Evolutionary conservation across 2,329 filamentous ascomycete species (phyloP).

Genomic region (Ploettnerulaceae sp.): DNA sequence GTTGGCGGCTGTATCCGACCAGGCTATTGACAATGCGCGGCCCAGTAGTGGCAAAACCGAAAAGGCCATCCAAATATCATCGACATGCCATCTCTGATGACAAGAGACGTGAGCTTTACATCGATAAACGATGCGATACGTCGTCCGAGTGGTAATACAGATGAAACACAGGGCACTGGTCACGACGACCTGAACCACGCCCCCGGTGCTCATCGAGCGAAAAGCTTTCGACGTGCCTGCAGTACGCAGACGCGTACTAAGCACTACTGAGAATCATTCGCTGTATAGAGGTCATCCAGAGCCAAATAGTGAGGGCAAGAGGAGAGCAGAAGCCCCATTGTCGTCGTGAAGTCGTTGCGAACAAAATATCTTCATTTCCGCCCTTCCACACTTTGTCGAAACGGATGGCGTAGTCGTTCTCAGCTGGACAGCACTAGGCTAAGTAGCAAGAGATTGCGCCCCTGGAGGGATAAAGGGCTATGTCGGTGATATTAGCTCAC

Average conservation of each 20-base stretch:
- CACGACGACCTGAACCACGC: conserved; percentile 1
- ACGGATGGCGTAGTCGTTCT: too few species aligned
- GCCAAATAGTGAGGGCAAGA: too few species aligned
- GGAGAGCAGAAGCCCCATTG: too few species aligned
- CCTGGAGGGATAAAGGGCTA: too few species aligned
- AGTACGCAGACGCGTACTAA: conserved; percentile 1
- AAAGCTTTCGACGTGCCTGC: neutral
- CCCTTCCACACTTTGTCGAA: too few species aligned
- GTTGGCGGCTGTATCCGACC: conserved; percentile 1
- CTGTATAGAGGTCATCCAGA: too few species aligned
- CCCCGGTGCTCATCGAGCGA: conserved; percentile 4
- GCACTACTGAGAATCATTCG: conserved; percentile 2
- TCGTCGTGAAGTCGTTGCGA: too few species aligned
- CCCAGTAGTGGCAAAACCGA: neutral
- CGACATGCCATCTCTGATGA: conserved; percentile 5
- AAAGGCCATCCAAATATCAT: conserved; percentile 6
- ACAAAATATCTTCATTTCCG: too few species aligned
- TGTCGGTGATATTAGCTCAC: too few species aligned
- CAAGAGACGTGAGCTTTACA: conserved; percentile 6
- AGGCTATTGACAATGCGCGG: neutral
- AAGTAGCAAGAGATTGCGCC: too few species aligned
- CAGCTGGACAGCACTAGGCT: too few species aligned
- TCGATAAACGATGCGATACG: conserved; percentile 1
- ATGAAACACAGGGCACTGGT: conserved; percentile 3
- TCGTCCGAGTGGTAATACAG: conserved; percentile 2